These are phyloP conservation scores for Fusarium fujikuroi DNA, from an alignment of 2,329 filamentous ascomycete species.

Conservation along the genomic window DNA sequence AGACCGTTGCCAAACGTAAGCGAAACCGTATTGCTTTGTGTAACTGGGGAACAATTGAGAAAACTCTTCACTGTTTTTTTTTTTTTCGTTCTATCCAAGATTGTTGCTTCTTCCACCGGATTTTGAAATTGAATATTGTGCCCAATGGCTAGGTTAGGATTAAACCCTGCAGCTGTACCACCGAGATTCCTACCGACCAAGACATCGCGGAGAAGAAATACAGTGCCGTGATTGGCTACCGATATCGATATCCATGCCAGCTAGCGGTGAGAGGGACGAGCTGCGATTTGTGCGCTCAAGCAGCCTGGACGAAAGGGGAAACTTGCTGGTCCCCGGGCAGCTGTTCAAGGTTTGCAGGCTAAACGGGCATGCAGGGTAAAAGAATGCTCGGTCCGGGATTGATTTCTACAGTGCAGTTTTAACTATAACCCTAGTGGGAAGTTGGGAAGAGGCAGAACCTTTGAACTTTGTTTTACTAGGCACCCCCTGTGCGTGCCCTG, in stretches of 20 bases:
- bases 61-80: background rate
- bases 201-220: constrained; percentile 31
- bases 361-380: constrained; percentile 29
- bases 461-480: background rate
- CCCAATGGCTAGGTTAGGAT: constrained; percentile 11
- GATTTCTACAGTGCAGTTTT: background rate
- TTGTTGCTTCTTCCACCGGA: constrained; percentile 28
- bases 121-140: constrained; percentile 31
- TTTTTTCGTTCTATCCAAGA: background rate
- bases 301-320: constrained; percentile 28
- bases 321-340: constrained; percentile 4
- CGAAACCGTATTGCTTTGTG: constrained; percentile 6
- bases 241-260: constrained; percentile 30
- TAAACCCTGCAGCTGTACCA: constrained; percentile 22
- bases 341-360: constrained; percentile 19
- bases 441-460: constrained; percentile 12
- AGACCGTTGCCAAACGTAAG: constrained; percentile 1
- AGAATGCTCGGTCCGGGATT: constrained; percentile 19
- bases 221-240: constrained; percentile 34
- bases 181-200: constrained; percentile 23
- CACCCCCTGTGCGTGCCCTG: background rate
- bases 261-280: constrained; percentile 25
- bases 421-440: background rate
- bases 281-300: constrained; percentile 30
- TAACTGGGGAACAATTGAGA: background rate